Conservation (phyloP, 192 early-diverging fungal species). For the Linnemannia hyalina region DNA sequence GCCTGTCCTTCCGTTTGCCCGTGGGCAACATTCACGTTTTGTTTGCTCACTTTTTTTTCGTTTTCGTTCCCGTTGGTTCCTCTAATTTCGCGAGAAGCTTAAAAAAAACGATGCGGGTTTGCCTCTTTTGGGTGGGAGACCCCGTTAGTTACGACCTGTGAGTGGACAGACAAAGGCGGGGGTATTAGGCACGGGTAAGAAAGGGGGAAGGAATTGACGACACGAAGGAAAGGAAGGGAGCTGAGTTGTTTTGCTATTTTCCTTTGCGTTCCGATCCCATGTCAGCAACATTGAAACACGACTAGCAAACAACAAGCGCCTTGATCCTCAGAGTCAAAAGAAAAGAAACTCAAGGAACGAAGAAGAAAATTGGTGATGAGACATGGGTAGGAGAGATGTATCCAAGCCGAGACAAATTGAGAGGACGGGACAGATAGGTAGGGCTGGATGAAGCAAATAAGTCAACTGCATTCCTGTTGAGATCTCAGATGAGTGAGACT, state of each 20-base stretch:
- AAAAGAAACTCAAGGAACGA: neutral
- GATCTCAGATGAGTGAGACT: neutral
- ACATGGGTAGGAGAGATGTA: neutral
- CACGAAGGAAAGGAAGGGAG: neutral
- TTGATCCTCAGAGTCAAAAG: neutral
- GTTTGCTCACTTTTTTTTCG: neutral
- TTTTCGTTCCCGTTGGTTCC: neutral
- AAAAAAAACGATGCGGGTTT: conserved; percentile 22
- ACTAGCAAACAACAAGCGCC: neutral
- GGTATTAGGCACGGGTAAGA: neutral
- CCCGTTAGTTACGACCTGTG: neutral
- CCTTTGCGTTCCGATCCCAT: neutral
- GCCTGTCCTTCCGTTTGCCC: neutral
- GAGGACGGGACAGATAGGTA: neutral
- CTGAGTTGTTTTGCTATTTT: neutral
- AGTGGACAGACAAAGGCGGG: neutral
- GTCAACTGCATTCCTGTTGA: neutral
- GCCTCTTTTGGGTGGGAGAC: conserved; percentile 38
- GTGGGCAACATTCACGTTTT: conserved; percentile 9
- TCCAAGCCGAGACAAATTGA: neutral
- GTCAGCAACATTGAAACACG: neutral
- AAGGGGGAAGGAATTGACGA: neutral
- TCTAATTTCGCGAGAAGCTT: conserved; percentile 10
- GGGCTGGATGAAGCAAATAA: neutral
- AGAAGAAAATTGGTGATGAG: neutral